Conservation (phyloP, 2,329 filamentous ascomycete species). For the Mariannaea elegans region DNA sequence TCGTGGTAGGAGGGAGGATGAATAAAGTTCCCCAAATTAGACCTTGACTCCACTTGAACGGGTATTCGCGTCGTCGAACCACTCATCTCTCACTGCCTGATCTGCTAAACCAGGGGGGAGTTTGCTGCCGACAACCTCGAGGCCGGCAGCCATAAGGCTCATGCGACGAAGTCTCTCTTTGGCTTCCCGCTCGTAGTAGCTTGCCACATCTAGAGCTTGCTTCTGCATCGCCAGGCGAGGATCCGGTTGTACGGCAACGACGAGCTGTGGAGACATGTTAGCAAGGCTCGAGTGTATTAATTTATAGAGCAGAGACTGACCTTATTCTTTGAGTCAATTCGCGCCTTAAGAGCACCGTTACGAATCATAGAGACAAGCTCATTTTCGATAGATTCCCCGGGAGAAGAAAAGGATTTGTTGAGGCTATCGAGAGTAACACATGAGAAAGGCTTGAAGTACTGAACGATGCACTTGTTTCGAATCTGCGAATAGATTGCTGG, state of each 20-base stretch:
- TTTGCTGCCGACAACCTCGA: conserved; percentile 65
- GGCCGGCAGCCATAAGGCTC: conserved; percentile 76
- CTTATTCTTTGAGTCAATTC: conserved; percentile 85
- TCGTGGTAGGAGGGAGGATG: not conserved
- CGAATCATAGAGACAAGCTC: conserved; percentile 86
- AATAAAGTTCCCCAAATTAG: conserved; percentile 1
- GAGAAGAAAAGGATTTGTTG: conserved; percentile 76
- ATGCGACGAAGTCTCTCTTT: conserved; percentile 80
- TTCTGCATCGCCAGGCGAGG: conserved; percentile 75
- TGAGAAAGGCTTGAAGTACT: conserved; percentile 92
- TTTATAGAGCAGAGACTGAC: conserved; percentile 49
- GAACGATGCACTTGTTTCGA: conserved; percentile 89
- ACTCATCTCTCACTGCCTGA: conserved; percentile 43
- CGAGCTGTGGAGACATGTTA: conserved; percentile 57
- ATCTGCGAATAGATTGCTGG: conserved; percentile 75
- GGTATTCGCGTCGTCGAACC: conserved; percentile 44
- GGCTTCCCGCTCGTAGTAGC: conserved; percentile 77
- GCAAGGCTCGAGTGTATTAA: conserved; percentile 2
- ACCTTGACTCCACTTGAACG: conserved; percentile 21
- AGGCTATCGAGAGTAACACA: conserved; percentile 84
- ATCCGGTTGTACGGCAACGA: conserved; percentile 76
- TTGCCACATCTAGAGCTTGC: conserved; percentile 72
- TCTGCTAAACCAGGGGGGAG: conserved; percentile 25
- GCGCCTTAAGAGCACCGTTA: conserved; percentile 74
- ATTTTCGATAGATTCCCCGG: conserved; percentile 70